These are phyloP conservation scores for Mycena alexandri DNA, from an alignment of 768 basidiomycete species.

Conservation along the genomic window DNA sequence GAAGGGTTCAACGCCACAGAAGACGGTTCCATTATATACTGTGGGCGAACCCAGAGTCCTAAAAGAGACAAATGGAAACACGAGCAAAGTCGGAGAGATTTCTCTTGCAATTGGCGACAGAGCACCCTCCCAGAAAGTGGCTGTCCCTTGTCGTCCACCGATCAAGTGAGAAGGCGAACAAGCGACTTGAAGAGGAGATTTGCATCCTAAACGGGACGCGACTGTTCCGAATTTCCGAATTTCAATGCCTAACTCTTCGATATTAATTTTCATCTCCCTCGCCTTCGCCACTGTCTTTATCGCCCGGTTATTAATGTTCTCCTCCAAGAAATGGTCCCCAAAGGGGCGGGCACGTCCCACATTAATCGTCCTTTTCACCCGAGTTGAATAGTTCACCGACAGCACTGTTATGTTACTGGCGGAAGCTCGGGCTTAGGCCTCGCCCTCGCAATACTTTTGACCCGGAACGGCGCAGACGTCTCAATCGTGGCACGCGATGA, in stretches of 20 bases:
- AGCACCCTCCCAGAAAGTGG: too few species aligned
- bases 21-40: background rate
- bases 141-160: too few species aligned
- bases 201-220: too few species aligned
- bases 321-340: conserved; percentile 58
- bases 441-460: conserved; percentile 70
- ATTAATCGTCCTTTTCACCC: conserved; percentile 1
- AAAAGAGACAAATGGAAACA: too few species aligned
- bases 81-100: too few species aligned
- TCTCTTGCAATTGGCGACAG: too few species aligned
- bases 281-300: conserved; percentile 4
- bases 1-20: background rate
- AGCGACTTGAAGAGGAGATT: too few species aligned
- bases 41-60: too few species aligned
- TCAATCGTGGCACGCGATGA: conserved; percentile 76
- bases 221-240: too few species aligned
- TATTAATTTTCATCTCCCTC: conserved; percentile 13
- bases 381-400: background rate
- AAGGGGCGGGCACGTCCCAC: conserved; percentile 50
- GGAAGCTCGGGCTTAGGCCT: conserved; percentile 78
- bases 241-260: too few species aligned
- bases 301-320: conserved; percentile 38
- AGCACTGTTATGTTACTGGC: conserved; percentile 86
- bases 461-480: conserved; percentile 72
- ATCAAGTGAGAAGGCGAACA: too few species aligned